Base-by-base conservation (phyloP, 208 protist species). In the Tritrichomonas foetus region DNA sequence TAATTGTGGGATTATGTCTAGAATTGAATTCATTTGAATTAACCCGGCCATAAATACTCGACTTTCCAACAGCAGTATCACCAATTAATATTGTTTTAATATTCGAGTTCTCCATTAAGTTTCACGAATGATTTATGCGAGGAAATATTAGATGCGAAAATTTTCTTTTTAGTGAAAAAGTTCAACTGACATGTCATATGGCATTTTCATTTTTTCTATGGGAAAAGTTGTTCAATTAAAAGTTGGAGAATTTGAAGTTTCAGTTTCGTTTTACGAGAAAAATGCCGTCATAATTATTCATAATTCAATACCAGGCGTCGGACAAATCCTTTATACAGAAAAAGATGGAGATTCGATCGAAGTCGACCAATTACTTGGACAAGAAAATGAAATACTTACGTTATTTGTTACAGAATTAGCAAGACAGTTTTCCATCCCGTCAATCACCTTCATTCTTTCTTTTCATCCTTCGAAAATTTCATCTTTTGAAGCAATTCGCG, bases 231-330 rank as follows among this genome's bases (percentile, higher is more conserved):
- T 50, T 44, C 74, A 89, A 16, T 39, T 89, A 11, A 3, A 89
- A 39, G 47, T 57, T 20, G 78, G 78, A 22, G 78, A 89, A 89
- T 89, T 89, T 89, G 78, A 89, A 57, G 30, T 89, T 41, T 13
- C 78, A 1, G 30, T 89, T n/a, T 89, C 78, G 3, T 33, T 89
- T 33, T 89, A 89, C 39, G 78, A 53, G 3, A 9, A 53, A 9
- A 57, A 89, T 57, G 78, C 78, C 0, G 16, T 89, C 16, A 33
- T 89, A 39, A 57, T 89, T 27, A 89, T 89, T 39, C 78, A 89
- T 20, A 89, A 89, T 61, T 30, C 22, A n/a, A 89, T 89, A 53
- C 78, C 78, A 39, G 78, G 78, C 3, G 47, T 89, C 39, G 78
- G 78, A 57, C 33, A 44, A 61, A 89, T 89, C 57, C 33, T 89